A percentile compares a stretch with the other conserved stretches of the same genome.
Evolutionary conservation across 768 basidiomycete genomes (phyloP).

Genomic region (Epithele typhae): DNA sequence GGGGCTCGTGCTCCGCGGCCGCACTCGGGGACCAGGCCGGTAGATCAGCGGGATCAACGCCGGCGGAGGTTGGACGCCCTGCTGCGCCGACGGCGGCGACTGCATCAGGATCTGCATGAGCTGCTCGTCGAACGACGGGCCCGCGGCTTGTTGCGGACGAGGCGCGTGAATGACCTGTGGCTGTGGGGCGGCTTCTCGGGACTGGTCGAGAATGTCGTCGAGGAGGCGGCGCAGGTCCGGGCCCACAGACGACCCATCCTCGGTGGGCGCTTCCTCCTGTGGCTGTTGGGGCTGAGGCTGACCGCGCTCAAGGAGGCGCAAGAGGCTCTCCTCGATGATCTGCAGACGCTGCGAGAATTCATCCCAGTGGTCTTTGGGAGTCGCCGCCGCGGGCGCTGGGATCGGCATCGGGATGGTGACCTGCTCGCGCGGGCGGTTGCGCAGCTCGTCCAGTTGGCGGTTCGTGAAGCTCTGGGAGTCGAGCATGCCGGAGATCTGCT

Average conservation of each 20-base stretch:
- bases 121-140: constrained; percentile 54
- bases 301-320: constrained; percentile 17
- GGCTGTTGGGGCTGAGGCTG: constrained; percentile 9
- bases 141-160: constrained; percentile 32
- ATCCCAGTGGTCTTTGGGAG: constrained; percentile 15
- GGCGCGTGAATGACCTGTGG: constrained; percentile 40
- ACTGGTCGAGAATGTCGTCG: constrained; percentile 23
- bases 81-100: constrained; percentile 34
- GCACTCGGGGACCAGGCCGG: constrained; percentile 39
- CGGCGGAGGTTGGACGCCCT: constrained; percentile 45
- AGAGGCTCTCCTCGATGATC: constrained; percentile 25
- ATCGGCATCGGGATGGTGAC: background rate
- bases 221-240: constrained; percentile 24
- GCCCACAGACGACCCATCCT: constrained; percentile 26
- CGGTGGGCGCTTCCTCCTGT: background rate
- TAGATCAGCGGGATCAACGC: constrained; percentile 50
- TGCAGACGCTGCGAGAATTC: constrained; percentile 23
- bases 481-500: constrained; percentile 54
- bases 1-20: constrained; percentile 42
- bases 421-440: background rate
- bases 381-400: background rate
- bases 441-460: constrained; percentile 50
- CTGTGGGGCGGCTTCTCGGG: constrained; percentile 23
- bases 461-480: constrained; percentile 61
- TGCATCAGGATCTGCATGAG: constrained; percentile 58